Evolutionary conservation across 1,284 basidiomycete species (phyloP).

Genomic region (Cutaneotrichosporon cutaneum): DNA sequence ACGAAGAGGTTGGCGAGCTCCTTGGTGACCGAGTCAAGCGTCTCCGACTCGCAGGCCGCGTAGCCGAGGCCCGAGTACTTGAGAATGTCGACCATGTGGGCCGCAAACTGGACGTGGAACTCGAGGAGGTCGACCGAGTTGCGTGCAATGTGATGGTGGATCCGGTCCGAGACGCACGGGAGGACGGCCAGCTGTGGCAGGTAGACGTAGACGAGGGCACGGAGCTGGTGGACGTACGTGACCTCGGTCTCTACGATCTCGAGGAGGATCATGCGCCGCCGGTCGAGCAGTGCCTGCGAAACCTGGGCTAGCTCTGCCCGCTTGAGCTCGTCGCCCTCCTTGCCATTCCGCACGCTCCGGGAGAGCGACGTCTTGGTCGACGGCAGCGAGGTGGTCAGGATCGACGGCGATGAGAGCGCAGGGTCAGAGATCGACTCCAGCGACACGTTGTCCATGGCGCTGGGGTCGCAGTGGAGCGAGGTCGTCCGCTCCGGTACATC

Average conservation of each 20-base stretch:
- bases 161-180: conserved; percentile 46
- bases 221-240: conserved; percentile 73
- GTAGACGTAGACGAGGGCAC: conserved; percentile 64
- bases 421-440: conserved; percentile 23
- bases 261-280: conserved; percentile 47
- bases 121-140: conserved; percentile 72
- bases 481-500: conserved; percentile 9
- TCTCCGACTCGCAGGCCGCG: conserved; percentile 27
- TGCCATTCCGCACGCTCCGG: conserved; percentile 46
- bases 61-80: conserved; percentile 59
- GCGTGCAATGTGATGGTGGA: conserved; percentile 58
- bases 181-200: conserved; percentile 54
- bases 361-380: conserved; percentile 53
- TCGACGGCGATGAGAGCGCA: conserved; percentile 39
- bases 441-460: conserved; percentile 28
- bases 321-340: conserved; percentile 31
- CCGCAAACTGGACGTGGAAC: conserved; percentile 66
- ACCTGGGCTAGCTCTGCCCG: conserved; percentile 24
- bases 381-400: conserved; percentile 41
- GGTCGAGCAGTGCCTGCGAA: conserved; percentile 30
- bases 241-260: conserved; percentile 82
- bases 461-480: conserved; percentile 13
- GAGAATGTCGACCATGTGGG: conserved; percentile 57
- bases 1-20: conserved; percentile 65
- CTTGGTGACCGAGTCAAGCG: conserved; percentile 58